A percentile compares a stretch with the other conserved stretches of the same genome.
phyloP scores from a whole-genome alignment of 345 rosid species.

The Erysimum cheiranthoides region DNA sequence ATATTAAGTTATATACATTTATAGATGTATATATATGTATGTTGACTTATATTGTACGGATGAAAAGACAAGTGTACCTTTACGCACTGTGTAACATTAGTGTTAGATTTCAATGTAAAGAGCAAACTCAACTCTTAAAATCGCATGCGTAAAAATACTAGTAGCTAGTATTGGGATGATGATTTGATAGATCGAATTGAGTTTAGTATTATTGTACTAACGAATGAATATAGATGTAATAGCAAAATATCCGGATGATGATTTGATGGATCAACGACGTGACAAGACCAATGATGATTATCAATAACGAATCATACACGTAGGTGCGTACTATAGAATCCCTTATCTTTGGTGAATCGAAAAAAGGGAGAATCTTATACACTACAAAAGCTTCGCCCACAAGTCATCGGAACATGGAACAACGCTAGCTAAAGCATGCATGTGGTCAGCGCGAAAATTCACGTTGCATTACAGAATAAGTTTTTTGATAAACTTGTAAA shows the following conservation, averaged over 20 bases:
- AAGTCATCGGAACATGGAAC: constrained; percentile 30
- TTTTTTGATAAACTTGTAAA: background rate
- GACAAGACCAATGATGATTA: constrained; percentile 29
- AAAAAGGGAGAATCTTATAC: constrained; percentile 28
- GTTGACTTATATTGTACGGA: constrained; percentile 44
- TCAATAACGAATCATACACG: constrained; percentile 42
- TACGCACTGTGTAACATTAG: constrained; percentile 13
- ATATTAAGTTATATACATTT: constrained; percentile 34
- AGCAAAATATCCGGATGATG: background rate
- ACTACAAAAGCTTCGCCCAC: constrained; percentile 31
- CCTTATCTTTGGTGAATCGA: constrained; percentile 34
- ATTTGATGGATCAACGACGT: constrained; percentile 28
- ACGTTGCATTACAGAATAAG: background rate
- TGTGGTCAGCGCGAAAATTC: constrained; percentile 4
- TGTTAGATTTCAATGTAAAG: constrained; percentile 11
- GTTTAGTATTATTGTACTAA: background rate
- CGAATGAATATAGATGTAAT: background rate
- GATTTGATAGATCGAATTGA: background rate
- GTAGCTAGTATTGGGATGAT: background rate
- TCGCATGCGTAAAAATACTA: background rate
- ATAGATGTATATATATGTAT: constrained; percentile 31
- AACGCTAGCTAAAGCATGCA: constrained; percentile 17
- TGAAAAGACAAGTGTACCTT: constrained; percentile 37
- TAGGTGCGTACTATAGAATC: constrained; percentile 28
- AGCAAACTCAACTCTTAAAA: constrained; percentile 27